Base-by-base conservation (phyloP, 768 basidiomycete species). In the Serendipita vermifera region DNA sequence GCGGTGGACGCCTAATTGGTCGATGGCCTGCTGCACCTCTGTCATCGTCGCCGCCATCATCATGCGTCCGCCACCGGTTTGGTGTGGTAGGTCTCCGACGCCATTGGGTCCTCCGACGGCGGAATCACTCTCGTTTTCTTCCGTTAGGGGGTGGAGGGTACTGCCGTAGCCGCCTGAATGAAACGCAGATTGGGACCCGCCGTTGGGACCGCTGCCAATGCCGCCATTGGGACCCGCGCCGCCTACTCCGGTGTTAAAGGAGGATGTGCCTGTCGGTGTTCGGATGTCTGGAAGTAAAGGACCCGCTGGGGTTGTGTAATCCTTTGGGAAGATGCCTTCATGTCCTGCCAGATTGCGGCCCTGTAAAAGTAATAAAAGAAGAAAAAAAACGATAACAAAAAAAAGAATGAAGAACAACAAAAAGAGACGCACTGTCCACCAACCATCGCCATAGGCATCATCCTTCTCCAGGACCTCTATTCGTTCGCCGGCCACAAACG, bases 381-480 rank as follows among this genome's bases (percentile, higher is more conserved):
- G 20, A n/a, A 17, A 36, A 24, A 22, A 7, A 43, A 7, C 53
- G 32, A 32, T 2, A 35, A 40, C 13, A 22, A 40, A 51, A 22
- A 46, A 39, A 13, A n/a, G n/a, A n/a, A n/a, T n/a, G n/a, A 17
- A 33, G 29, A 26, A 53, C n/a, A n/a, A n/a, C 26, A 15, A 7
- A n/a, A 3, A n/a, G n/a, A 22, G 13, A 69, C 76, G 65, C 56
- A 83, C 83, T 76, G 81, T 77, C 90, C 90, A 98, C 96, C 96
- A 98, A 15, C 94, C 96, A 68, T 99, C 96, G 17, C 79, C 79
- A 66, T 87, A 98, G 57, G 79, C 70, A 61, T 98, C 96, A 65
- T 98, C 96, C 70, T 81, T 88, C 72, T 98, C 94, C 38, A 97
- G 57, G 27, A 99, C 81, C 64, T 88, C 83, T 62, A 98, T 89